These are phyloP conservation scores for Stachybotrys chlorohalonatus DNA, from an alignment of 2,329 filamentous ascomycete species.

Conservation along the genomic window DNA sequence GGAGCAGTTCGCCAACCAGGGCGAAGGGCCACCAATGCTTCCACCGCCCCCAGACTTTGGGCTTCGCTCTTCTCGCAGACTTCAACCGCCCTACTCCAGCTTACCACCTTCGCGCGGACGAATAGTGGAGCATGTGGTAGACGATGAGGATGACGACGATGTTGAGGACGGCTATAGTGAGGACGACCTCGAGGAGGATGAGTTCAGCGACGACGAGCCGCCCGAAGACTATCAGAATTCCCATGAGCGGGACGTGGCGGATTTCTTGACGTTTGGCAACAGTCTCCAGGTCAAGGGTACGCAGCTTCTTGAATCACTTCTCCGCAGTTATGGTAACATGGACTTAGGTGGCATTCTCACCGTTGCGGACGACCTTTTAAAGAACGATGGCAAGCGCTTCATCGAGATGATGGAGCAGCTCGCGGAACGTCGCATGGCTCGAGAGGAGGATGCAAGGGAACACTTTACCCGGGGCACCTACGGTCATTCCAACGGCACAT, in stretches of 20 bases:
- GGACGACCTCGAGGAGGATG: slow-evolving; percentile 48
- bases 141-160: slow-evolving; percentile 46
- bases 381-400: slow-evolving; percentile 98
- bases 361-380: slow-evolving; percentile 94
- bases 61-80: slow-evolving; percentile 47
- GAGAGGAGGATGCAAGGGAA: slow-evolving; percentile 74
- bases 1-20: slow-evolving; percentile 90
- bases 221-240: slow-evolving; percentile 59
- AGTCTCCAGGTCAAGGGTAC: slow-evolving; percentile 87
- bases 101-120: slow-evolving; percentile 62
- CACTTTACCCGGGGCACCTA: slow-evolving; percentile 49
- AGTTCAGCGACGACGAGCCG: slow-evolving; percentile 56
- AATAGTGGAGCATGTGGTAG: slow-evolving; percentile 58
- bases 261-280: slow-evolving; percentile 97
- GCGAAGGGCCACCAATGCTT: slow-evolving; percentile 50
- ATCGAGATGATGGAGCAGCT: slow-evolving; percentile 99
- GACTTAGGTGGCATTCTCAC: slow-evolving; percentile 88
- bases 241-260: slow-evolving; percentile 58
- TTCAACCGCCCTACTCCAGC: slow-evolving; percentile 10
- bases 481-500: slow-evolving; percentile 52
- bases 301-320: slow-evolving; percentile 36
- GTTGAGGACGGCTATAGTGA: slow-evolving; percentile 41
- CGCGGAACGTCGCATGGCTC: slow-evolving; percentile 92
- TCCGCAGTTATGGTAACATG: slow-evolving; percentile 37
- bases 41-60: slow-evolving; percentile 50